phyloP scores from a whole-genome alignment of 2,329 filamentous ascomycete species.

The Aspergillus nomiae region DNA sequence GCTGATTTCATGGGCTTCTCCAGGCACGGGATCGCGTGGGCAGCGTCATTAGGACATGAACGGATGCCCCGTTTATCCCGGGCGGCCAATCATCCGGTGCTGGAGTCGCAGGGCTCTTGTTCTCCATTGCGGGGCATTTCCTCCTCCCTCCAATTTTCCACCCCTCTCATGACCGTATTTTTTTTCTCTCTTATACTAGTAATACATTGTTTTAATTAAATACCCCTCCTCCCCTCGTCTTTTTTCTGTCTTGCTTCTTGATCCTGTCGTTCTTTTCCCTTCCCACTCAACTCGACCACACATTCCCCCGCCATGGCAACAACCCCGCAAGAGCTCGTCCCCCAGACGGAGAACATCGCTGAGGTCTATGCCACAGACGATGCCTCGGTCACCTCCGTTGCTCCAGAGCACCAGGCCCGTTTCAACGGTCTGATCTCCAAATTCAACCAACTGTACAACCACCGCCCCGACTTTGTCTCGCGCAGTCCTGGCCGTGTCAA shows the following conservation, averaged over 20 bases:
- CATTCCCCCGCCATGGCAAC: slow-evolving; percentile 36
- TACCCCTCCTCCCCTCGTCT: neutral
- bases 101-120: neutral
- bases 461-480: slow-evolving; percentile 75
- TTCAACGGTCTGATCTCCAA: slow-evolving; percentile 73
- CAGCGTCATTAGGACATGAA: neutral
- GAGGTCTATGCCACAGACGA: slow-evolving; percentile 83
- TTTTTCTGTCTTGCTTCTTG: slow-evolving; percentile 1
- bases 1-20: neutral
- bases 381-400: slow-evolving; percentile 71
- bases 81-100: neutral
- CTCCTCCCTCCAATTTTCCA: neutral
- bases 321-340: slow-evolving; percentile 58
- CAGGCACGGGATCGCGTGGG: neutral
- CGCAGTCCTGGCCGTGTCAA: slow-evolving; percentile 94
- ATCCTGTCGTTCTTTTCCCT: slow-evolving; percentile 1
- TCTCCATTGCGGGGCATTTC: neutral
- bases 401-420: slow-evolving; percentile 67
- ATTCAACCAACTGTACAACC: slow-evolving; percentile 72
- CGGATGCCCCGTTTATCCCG: neutral
- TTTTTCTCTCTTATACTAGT: neutral
- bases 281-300: neutral
- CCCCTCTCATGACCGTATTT: neutral
- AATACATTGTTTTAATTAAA: neutral
- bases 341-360: slow-evolving; percentile 71